Evolutionary conservation across 345 rosid species (phyloP), one percentile per base, ranked within the genome.

Genomic region (Garcia nutans): DNA sequence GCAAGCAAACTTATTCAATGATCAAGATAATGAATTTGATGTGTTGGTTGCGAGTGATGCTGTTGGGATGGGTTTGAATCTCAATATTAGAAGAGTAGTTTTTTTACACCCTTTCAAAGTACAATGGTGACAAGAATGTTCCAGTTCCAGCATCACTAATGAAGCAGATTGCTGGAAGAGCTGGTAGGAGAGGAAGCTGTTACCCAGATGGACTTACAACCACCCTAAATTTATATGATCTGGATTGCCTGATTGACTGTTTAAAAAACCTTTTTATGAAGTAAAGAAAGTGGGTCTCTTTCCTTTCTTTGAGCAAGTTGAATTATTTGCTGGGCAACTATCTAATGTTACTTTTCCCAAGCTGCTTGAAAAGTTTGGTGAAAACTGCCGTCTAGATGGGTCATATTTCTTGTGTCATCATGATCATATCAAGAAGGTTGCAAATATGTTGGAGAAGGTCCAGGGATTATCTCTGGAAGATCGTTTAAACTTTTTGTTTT

Each of bases 31-130:
- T 67, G 97, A 92, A 81, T 95, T 84, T 73, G 97, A 93, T 88
- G 97, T 95, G 82, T 84, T 93, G 78, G 97, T 95, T 77, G 97
- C 99, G 6, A 95, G 99, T 54, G 99, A 95, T 86, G 97, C 99
- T 0, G 96, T 95, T 60, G 97, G 99, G 62, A 93, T 90, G 99
- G 97, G 99, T 41, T 83, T 95, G 86, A 95, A 95, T 83, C 97
- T 93, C 58, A 93, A 93, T 80, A 95, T 95, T 68, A 85, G 97
- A 84, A 83, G 99, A 74, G 97, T 95, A 49, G 94, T 95, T 50
- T 95, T 95, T 94, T 68, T 76, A 90, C 79, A 86, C 80, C 54
- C 87, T 95, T 74, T 79, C 88, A 17, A 95, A 95, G 78, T 95
- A 90, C 79, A 93, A 95, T 50, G 99, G 99, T 7, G 92, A 91